Base-by-base conservation (phyloP, 2,329 filamentous ascomycete genomes). In the Colletotrichum trifolii region DNA sequence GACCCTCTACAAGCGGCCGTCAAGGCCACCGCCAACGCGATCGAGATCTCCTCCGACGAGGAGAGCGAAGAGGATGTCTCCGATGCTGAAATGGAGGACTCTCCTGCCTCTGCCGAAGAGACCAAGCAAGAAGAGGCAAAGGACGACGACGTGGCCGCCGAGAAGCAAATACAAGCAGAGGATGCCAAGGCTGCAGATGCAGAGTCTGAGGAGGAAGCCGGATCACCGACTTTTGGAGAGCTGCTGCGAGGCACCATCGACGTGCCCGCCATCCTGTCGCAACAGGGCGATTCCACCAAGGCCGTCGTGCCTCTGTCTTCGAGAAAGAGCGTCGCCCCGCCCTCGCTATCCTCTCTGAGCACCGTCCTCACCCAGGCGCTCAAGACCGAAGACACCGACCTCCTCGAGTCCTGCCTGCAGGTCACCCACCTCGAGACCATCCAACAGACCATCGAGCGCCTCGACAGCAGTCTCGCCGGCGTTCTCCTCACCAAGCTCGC, bases 311-410 rank as follows among this genome's bases (percentile, higher is more conserved):
- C 81, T 79, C 62, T 81, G 75, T 67, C 81, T 9, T 76, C 80
- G 48, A 77, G 78, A 73, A 81, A 81, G 66, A 77, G 80, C 59
- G 81, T 91, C 67, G 83, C 85, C 15, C 82, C 88, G 17, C 91
- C 90, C 11, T 89, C 89, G 11, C 89, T 91, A 64, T 89, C 93
- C 64, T 97, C 95, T 7, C 87, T 99, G 54, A 91, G 92, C 52
- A 97, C 93, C 6, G 93, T 97, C n/a, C 89, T 99, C 65, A 90
- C 94, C 12, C 95, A 98, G 78, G 93, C 96, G 6, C 89, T 99
- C 61, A 91, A 91, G 73, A 97, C 94, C 67, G 96, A 97, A 78
- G 96, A 99, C 80, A 86, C 87, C 67, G 89, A 91, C 68, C 90
- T 97, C 56, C 89, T 99, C 71, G 95, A 98, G 82, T 94, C 93